Percentiles rank a stretch among this genome's conserved stretches.
These are phyloP conservation scores for Pisolithus sp. DNA, from an alignment of 768 basidiomycete genomes.

Conservation along the genomic window DNA sequence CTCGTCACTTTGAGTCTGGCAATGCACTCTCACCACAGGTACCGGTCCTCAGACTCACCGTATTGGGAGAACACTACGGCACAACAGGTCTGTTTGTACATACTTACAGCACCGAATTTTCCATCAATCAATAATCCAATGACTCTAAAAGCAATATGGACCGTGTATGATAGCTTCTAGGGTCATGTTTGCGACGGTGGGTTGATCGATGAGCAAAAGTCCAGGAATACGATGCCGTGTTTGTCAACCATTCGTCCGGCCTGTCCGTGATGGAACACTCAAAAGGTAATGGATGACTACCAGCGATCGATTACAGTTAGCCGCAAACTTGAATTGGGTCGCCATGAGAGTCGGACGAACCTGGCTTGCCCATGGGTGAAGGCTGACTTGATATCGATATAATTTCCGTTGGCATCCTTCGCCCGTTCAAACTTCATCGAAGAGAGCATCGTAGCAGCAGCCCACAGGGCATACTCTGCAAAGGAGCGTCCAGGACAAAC, in stretches of 20 bases:
- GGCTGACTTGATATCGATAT: background rate
- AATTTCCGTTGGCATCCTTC: background rate
- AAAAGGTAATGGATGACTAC: slow-evolving; percentile 2
- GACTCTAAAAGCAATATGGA: too few relatives aligned
- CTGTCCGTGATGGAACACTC: background rate
- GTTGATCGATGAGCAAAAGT: too few relatives aligned
- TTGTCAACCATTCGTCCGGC: background rate
- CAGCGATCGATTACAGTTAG: background rate
- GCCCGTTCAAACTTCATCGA: slow-evolving; percentile 1
- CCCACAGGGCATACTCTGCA: background rate
- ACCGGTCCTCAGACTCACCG: too few relatives aligned
- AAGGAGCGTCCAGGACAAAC: background rate
- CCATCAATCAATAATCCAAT: too few relatives aligned
- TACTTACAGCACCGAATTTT: too few relatives aligned
- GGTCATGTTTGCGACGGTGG: too few relatives aligned
- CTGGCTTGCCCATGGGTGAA: background rate
- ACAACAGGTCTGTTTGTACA: too few relatives aligned
- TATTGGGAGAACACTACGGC: too few relatives aligned
- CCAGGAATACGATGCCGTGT: too few relatives aligned
- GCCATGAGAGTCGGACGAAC: background rate
- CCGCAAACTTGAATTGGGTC: background rate
- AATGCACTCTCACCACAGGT: too few relatives aligned
- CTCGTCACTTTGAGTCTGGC: too few relatives aligned
- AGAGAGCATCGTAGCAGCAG: background rate
- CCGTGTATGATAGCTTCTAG: too few relatives aligned